Evolutionary conservation across 2,329 filamentous ascomycete genomes (phyloP).

Genomic region (Metarhizium guizhouense): DNA sequence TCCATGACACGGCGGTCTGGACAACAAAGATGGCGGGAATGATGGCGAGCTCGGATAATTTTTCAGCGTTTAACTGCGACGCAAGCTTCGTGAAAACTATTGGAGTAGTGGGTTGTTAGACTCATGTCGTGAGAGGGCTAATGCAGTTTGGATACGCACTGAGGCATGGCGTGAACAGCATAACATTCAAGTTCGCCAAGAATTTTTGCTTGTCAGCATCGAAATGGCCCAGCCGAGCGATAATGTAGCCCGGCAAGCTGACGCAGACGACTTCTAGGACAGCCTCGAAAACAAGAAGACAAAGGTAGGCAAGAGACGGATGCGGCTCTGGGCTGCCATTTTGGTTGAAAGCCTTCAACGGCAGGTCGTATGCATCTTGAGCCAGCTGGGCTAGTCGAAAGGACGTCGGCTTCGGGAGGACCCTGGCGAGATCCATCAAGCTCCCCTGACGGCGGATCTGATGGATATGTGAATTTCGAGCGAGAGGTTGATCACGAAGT

Average conservation of each 20-base stretch:
- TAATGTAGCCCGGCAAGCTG: constrained; percentile 85
- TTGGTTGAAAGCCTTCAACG: constrained; percentile 28
- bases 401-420: constrained; percentile 33
- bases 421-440: constrained; percentile 28
- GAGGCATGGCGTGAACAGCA: constrained; percentile 92
- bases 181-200: constrained; percentile 90
- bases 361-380: constrained; percentile 30
- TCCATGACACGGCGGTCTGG: constrained; percentile 80
- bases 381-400: constrained; percentile 32
- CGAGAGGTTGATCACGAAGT: background rate
- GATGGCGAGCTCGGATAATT: constrained; percentile 80
- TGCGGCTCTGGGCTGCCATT: constrained; percentile 41
- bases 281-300: constrained; percentile 84
- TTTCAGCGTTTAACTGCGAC: constrained; percentile 85
- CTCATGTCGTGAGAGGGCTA: background rate
- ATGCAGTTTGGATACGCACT: constrained; percentile 47
- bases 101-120: background rate
- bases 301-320: constrained; percentile 59
- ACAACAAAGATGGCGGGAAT: constrained; percentile 92
- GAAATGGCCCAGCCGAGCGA: constrained; percentile 85
- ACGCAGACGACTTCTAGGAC: constrained; percentile 94
- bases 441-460: background rate
- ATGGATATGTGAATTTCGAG: background rate
- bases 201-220: constrained; percentile 96
- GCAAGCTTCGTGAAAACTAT: constrained; percentile 94